Evolutionary conservation across 1,284 basidiomycete species (phyloP).

Genomic region (Nidula niveotomentosa): DNA sequence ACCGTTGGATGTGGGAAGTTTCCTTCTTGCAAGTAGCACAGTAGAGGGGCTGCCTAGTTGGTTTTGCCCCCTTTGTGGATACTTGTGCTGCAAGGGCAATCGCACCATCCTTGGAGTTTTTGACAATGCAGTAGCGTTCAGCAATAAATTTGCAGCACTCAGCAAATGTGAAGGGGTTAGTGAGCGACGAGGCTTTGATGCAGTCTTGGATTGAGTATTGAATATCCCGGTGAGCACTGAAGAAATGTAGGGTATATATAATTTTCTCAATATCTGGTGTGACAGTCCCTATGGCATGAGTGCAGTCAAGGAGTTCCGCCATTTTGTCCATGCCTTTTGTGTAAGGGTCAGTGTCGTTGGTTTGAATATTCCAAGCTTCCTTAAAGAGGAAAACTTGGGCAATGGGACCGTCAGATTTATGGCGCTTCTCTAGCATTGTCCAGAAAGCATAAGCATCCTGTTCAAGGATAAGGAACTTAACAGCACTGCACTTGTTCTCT

Average conservation of each 20-base stretch:
- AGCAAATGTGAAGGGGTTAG: background rate
- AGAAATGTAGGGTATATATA: background rate
- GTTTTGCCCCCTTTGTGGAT: background rate
- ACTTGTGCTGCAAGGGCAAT: background rate
- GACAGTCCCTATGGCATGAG: background rate
- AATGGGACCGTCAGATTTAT: background rate
- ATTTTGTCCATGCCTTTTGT: background rate
- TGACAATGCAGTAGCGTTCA: background rate
- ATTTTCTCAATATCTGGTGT: background rate
- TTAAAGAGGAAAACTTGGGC: background rate
- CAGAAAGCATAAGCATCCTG: background rate
- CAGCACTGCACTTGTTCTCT: background rate
- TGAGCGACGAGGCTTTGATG: background rate
- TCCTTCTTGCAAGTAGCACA: constrained; percentile 13
- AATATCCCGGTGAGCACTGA: background rate
- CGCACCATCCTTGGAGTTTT: background rate
- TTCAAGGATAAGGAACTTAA: constrained; percentile 4
- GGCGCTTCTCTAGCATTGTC: background rate
- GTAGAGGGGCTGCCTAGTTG: background rate
- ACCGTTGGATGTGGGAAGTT: constrained; percentile 10
- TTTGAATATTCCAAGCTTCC: background rate
- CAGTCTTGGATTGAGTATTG: background rate
- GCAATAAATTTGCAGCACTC: background rate
- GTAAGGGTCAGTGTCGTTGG: too few species aligned
- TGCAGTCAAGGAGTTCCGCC: background rate